A percentile compares a stretch with the other conserved stretches of the same genome.
These are phyloP conservation scores for Eucalyptus victrix DNA, from an alignment of 345 rosid genomes.

Conservation along the genomic window DNA sequence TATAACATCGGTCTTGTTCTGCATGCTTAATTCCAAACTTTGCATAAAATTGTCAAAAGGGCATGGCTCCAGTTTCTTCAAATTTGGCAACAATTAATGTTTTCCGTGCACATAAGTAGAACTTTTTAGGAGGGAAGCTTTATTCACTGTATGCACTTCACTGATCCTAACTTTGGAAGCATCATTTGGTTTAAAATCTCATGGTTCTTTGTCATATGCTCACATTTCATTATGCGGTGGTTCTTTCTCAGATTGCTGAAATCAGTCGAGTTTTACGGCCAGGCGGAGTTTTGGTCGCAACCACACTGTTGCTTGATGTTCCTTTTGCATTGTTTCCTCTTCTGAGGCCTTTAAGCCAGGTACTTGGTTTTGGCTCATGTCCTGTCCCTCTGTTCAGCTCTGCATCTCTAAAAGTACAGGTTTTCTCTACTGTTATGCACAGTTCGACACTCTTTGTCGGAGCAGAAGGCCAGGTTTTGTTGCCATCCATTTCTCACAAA, in stretches of 20 bases:
- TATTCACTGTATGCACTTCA: neutral
- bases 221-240: neutral
- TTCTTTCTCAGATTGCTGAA: conserved; percentile 58
- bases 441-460: neutral
- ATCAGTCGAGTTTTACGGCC: conserved; percentile 78
- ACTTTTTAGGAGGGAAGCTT: neutral
- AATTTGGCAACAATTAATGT: neutral
- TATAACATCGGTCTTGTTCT: neutral
- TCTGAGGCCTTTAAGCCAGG: conserved; percentile 41
- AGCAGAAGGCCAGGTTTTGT: neutral
- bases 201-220: neutral
- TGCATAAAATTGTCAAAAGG: neutral
- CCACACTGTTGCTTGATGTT: conserved; percentile 58
- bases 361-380: conserved; percentile 4
- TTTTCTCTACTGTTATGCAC: neutral
- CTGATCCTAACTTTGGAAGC: neutral
- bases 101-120: neutral
- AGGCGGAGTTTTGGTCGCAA: conserved; percentile 79
- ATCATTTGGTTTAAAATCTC: neutral
- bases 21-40: neutral
- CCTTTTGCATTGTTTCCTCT: conserved; percentile 39
- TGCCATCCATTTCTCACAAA: neutral
- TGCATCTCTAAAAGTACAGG: neutral
- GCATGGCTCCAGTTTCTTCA: neutral
- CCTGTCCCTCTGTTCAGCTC: neutral